A percentile compares a stretch with the other conserved stretches of the same genome.
These are phyloP conservation scores for Syzygium syzygioides DNA, from an alignment of 441 rosid genomes.

Conservation along the genomic window DNA sequence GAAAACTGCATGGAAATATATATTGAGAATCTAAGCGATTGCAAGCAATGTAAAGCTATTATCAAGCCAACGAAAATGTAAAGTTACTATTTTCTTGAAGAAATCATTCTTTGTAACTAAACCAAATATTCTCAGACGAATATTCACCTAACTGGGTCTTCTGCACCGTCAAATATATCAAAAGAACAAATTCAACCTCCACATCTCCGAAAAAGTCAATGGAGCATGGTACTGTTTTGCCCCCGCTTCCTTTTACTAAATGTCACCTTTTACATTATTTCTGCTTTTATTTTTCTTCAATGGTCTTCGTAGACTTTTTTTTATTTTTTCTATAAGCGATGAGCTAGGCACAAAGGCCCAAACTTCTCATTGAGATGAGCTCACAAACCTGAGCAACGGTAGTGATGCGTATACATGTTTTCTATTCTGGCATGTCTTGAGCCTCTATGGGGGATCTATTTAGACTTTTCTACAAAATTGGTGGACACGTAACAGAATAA, in stretches of 20 bases:
- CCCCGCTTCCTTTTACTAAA: neutral
- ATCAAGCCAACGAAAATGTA: neutral
- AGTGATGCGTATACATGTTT: neutral
- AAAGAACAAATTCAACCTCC: neutral
- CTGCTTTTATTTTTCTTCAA: neutral
- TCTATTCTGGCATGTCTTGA: neutral
- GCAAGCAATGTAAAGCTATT: neutral
- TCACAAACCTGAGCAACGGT: neutral
- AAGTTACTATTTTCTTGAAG: neutral
- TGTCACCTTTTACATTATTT: neutral
- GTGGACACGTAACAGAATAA: neutral
- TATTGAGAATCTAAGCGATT: neutral
- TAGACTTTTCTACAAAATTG: neutral
- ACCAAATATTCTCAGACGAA: neutral
- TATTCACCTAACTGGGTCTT: neutral
- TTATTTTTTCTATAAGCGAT: neutral
- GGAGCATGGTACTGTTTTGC: neutral
- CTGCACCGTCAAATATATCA: neutral
- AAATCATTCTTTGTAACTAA: neutral
- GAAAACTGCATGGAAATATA: neutral
- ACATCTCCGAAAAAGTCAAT: neutral
- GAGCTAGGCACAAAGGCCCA: neutral
- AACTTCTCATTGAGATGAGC: neutral
- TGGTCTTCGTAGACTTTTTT: neutral
- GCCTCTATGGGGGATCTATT: neutral